phyloP scores from a whole-genome alignment of 805 yeast species.

The Priceomyces medius region DNA sequence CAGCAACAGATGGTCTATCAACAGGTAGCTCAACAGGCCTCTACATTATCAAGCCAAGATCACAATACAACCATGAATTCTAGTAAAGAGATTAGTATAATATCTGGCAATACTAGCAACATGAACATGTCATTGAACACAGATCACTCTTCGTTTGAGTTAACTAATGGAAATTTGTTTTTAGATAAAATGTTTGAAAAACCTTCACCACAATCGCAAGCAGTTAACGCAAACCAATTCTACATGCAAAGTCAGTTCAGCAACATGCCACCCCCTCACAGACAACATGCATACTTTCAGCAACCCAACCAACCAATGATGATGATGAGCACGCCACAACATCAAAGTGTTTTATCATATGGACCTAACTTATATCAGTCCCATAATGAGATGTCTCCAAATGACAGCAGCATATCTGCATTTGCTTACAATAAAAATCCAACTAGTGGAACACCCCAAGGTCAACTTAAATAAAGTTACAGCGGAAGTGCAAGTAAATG shows the following conservation, averaged over 20 bases:
- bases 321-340: conserved; percentile 47
- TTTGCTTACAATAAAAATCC: conserved; percentile 12
- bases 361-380: conserved; percentile 16
- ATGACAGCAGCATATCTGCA: conserved; percentile 12
- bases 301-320: conserved; percentile 23
- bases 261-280: conserved; percentile 34
- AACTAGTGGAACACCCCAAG: conserved; percentile 5
- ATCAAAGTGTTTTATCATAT: conserved; percentile 27
- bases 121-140: conserved; percentile 31
- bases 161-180: conserved; percentile 40
- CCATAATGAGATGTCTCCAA: conserved; percentile 16
- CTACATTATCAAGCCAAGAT: conserved; percentile 9
- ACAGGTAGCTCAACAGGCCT: conserved; percentile 1
- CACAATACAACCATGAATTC: conserved; percentile 15
- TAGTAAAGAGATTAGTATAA: conserved; percentile 27
- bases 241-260: conserved; percentile 13
- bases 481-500: too few species aligned
- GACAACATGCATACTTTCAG: conserved; percentile 13
- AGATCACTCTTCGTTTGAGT: conserved; percentile 42
- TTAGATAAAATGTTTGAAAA: conserved; percentile 40
- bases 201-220: conserved; percentile 32
- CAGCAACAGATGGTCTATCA: conserved; percentile 4
- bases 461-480: conserved; percentile 1
- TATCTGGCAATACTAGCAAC: conserved; percentile 26
- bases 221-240: conserved; percentile 14